These are phyloP conservation scores for Alternaria sp. DNA, from an alignment of 2,329 filamentous ascomycete genomes.

Conservation along the genomic window DNA sequence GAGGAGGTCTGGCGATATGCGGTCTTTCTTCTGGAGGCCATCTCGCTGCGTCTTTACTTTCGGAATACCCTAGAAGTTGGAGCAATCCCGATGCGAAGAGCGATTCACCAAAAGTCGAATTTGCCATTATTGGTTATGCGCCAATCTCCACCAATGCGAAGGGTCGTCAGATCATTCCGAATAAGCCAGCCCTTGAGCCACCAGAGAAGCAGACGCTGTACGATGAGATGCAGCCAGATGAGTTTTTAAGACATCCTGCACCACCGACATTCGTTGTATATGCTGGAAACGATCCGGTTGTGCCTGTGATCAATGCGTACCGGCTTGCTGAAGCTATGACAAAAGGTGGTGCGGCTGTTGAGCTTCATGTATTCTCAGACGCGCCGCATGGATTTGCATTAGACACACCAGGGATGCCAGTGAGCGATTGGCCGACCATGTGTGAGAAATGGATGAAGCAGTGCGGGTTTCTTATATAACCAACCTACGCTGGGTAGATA, in stretches of 20 bases:
- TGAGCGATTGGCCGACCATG: slow-evolving; percentile 23
- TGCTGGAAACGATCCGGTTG: slow-evolving; percentile 27
- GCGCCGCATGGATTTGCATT: slow-evolving; percentile 34
- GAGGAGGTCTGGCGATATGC: slow-evolving; percentile 11
- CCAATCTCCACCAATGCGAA: slow-evolving; percentile 33
- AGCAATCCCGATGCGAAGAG: not conserved
- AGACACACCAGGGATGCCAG: slow-evolving; percentile 25
- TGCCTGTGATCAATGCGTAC: slow-evolving; percentile 30
- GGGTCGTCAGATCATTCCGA: slow-evolving; percentile 22
- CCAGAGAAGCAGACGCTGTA: slow-evolving; percentile 30
- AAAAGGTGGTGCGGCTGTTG: slow-evolving; percentile 18
- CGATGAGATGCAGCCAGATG: slow-evolving; percentile 30
- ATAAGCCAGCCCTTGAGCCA: slow-evolving; percentile 27
- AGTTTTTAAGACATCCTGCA: slow-evolving; percentile 15
- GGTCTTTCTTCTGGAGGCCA: slow-evolving; percentile 31
- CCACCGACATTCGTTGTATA: slow-evolving; percentile 32
- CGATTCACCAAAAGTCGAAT: slow-evolving; percentile 11
- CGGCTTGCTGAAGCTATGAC: slow-evolving; percentile 24
- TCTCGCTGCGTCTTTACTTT: slow-evolving; percentile 25
- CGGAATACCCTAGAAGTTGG: slow-evolving; percentile 20
- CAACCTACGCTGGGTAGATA: rapidly evolving
- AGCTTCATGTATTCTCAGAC: slow-evolving; percentile 32
- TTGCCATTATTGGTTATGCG: slow-evolving; percentile 31
- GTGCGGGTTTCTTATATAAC: slow-evolving; percentile 12
- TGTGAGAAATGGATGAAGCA: slow-evolving; percentile 31